Evolutionary conservation across 176 grass and related monocot genomes (phyloP).

Genomic region (Triticum urartu): DNA sequence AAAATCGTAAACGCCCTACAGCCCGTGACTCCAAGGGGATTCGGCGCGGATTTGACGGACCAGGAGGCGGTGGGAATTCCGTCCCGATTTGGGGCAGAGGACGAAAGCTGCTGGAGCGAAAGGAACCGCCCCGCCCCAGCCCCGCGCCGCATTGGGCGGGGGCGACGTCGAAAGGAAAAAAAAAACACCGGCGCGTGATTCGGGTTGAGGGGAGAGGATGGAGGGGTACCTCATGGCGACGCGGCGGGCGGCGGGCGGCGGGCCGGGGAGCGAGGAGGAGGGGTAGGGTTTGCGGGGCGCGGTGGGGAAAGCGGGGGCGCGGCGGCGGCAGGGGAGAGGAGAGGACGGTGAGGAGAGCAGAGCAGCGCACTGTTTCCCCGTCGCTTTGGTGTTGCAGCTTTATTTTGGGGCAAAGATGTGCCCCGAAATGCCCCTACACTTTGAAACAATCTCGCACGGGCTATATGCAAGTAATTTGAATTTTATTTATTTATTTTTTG

Average conservation of each 20-base stretch:
- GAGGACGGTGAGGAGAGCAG: not conserved
- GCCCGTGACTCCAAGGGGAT: not conserved
- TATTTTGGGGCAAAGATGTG: no score
- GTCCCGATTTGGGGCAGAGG: not conserved
- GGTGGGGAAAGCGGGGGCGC: constrained; percentile 16
- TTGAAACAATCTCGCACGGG: no score
- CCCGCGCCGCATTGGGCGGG: not conserved
- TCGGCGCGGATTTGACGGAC: not conserved
- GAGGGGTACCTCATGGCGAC: constrained; percentile 35
- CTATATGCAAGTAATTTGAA: no score
- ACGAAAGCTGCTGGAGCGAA: not conserved
- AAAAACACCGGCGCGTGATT: not conserved
- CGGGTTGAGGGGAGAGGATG: not conserved
- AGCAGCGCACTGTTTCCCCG: no score
- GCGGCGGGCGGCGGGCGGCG: not conserved
- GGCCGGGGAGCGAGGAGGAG: no score
- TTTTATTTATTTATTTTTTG: no score
- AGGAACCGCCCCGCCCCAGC: not conserved
- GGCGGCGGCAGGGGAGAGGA: not conserved
- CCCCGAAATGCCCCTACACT: no score
- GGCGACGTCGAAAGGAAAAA: no score
- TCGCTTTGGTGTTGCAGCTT: no score
- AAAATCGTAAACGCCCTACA: not conserved
- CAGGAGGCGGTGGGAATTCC: not conserved
- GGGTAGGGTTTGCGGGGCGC: constrained; percentile 24